Evolutionary conservation across 805 yeast genomes (phyloP).

Genomic region (Lipomyces spencermartinsiae): DNA sequence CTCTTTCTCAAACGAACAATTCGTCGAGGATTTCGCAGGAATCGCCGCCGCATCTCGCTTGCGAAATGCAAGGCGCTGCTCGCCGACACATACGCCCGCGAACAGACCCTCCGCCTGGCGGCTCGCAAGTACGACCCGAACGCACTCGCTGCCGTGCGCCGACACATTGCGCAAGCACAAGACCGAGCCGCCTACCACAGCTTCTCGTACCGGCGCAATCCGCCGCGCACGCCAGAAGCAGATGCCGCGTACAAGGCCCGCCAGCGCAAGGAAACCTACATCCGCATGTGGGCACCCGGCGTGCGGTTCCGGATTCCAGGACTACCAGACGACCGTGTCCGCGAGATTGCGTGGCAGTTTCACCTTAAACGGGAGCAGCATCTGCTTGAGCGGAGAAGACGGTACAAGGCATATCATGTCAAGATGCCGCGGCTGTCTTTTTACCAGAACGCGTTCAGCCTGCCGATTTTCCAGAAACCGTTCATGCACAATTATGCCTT

Average conservation of each 20-base stretch:
- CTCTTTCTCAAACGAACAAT: not conserved
- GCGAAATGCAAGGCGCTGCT: conserved; percentile 9
- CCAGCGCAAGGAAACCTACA: not conserved
- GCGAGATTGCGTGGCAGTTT: conserved; percentile 7
- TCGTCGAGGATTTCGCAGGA: conserved; percentile 9
- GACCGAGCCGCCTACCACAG: not conserved
- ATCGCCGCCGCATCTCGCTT: conserved; percentile 4
- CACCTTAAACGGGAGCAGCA: not conserved
- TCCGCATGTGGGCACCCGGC: conserved; percentile 2
- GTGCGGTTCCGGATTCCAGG: conserved; percentile 7
- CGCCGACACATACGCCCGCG: conserved; percentile 3
- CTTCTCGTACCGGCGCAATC: not conserved
- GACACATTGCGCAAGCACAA: not conserved
- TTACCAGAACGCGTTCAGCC: conserved; percentile 7
- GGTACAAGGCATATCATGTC: conserved; percentile 10
- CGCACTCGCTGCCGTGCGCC: not conserved
- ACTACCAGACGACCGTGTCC: not conserved
- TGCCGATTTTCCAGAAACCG: conserved; percentile 6
- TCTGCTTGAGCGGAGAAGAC: conserved; percentile 5
- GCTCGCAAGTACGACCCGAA: not conserved
- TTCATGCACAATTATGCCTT: not conserved
- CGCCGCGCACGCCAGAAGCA: not conserved
- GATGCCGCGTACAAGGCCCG: not conserved
- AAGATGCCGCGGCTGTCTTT: not conserved
- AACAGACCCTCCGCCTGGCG: conserved; percentile 9